phyloP scores from a whole-genome alignment of 345 rosid species.

The Citrus hindsii region DNA sequence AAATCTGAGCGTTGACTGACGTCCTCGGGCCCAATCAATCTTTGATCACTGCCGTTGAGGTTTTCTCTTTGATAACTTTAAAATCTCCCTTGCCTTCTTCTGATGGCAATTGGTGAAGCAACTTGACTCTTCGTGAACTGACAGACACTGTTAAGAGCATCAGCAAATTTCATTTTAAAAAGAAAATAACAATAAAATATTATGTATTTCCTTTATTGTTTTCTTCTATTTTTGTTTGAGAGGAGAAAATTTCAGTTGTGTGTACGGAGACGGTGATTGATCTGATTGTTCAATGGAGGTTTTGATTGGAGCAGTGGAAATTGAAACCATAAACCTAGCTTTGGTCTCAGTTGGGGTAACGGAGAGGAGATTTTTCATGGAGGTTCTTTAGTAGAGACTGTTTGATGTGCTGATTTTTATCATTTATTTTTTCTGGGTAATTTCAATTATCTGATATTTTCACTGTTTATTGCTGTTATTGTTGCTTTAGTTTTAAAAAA shows the following conservation, averaged over 20 bases:
- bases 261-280: conserved; percentile 16
- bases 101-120: conserved; percentile 17
- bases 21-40: background rate
- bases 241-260: background rate
- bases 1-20: conserved; percentile 16
- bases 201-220: background rate
- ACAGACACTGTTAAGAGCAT: background rate
- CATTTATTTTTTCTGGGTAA: conserved; percentile 1
- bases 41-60: conserved; percentile 13
- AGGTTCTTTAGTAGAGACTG: conserved; percentile 33
- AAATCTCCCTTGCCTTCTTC: conserved; percentile 7
- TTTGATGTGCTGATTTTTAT: background rate
- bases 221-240: background rate
- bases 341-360: conserved; percentile 6
- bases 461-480: background rate
- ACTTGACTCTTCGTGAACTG: background rate
- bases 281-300: conserved; percentile 9
- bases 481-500: background rate
- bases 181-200: background rate
- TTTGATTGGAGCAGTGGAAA: background rate
- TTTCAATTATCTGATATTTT: background rate
- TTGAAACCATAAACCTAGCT: conserved; percentile 11
- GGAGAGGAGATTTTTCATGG: conserved; percentile 25
- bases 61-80: background rate
- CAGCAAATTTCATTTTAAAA: no score